Evolutionary conservation across 345 rosid species (phyloP).

Genomic region (Gossypium herbaceum): DNA sequence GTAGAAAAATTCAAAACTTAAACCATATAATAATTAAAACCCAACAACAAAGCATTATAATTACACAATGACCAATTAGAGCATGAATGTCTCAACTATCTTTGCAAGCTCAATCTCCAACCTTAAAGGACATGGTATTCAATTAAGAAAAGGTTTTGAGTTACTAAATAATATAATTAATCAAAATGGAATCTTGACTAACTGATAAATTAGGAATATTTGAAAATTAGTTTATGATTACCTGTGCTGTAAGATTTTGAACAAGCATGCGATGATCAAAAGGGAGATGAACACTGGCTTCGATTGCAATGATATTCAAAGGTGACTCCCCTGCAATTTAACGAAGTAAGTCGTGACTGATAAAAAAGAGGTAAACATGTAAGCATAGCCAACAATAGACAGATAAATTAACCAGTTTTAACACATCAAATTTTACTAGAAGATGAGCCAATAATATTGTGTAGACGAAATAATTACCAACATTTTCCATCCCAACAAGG

Average conservation of each 20-base stretch:
- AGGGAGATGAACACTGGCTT: slow-evolving; percentile 80
- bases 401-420: background rate
- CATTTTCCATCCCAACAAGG: slow-evolving; percentile 81
- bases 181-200: background rate
- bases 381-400: background rate
- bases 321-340: slow-evolving; percentile 52
- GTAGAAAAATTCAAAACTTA: background rate
- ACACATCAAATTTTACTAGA: background rate
- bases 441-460: slow-evolving; percentile 7
- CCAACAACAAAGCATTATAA: background rate
- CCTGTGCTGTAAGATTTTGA: slow-evolving; percentile 84
- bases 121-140: background rate
- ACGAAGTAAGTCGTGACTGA: slow-evolving; percentile 6
- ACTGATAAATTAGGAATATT: background rate
- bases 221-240: slow-evolving; percentile 25
- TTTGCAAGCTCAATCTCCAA: background rate
- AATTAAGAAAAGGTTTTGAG: background rate
- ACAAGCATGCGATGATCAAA: slow-evolving; percentile 62
- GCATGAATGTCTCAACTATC: background rate
- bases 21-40: background rate
- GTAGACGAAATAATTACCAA: slow-evolving; percentile 43
- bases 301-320: slow-evolving; percentile 56
- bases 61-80: background rate
- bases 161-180: background rate
- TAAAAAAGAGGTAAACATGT: background rate